Conservation (phyloP, 768 basidiomycete species). For the Trametes coccinea region DNA sequence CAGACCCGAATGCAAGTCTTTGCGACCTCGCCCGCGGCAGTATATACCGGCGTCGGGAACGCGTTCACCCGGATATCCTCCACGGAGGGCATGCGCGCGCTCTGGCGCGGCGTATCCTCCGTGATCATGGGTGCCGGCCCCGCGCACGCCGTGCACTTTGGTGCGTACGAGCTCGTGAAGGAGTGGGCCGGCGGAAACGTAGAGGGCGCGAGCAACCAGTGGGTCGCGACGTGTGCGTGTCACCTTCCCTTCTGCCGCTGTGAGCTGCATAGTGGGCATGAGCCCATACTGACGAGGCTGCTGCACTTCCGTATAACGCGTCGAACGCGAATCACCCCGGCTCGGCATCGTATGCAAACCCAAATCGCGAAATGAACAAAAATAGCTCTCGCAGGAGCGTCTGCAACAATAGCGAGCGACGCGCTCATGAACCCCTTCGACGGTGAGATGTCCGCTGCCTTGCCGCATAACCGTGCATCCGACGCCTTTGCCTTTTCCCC, state of each 20-base stretch:
- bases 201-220: slow-evolving; percentile 66
- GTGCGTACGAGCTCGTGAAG: slow-evolving; percentile 91
- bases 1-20: slow-evolving; percentile 99
- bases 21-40: slow-evolving; percentile 77
- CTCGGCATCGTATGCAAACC: background rate
- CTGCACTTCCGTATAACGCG: background rate
- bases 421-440: slow-evolving; percentile 99
- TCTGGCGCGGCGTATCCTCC: slow-evolving; percentile 96
- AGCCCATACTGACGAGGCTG: background rate
- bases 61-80: slow-evolving; percentile 91
- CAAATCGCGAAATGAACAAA: background rate
- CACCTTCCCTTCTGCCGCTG: background rate
- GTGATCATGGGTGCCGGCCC: slow-evolving; percentile 97
- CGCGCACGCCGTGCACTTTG: slow-evolving; percentile 98
- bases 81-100: slow-evolving; percentile 85
- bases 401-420: slow-evolving; percentile 92
- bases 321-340: background rate
- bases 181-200: slow-evolving; percentile 89
- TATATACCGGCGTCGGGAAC: slow-evolving; percentile 88
- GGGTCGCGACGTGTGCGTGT: slow-evolving; percentile 82
- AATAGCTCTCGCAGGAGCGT: slow-evolving; percentile 87
- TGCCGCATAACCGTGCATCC: slow-evolving; percentile 15
- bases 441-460: slow-evolving; percentile 53
- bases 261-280: background rate
- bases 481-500: slow-evolving; percentile 14